Base-by-base conservation (phyloP, 2,329 filamentous ascomycete species). In the Colletotrichum noveboracense region DNA sequence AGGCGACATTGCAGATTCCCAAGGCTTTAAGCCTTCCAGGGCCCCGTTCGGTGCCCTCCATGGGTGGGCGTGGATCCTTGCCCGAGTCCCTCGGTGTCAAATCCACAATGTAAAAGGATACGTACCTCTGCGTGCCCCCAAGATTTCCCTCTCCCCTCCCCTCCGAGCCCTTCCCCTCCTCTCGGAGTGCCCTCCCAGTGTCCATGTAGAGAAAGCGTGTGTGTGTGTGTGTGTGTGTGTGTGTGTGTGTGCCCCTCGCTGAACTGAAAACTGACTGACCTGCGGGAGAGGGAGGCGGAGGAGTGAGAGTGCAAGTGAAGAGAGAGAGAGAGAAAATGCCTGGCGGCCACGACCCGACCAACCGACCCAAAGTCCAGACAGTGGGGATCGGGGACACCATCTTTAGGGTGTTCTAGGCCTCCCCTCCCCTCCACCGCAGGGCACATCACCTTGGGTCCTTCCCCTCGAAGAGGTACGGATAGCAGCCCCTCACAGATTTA, bases 381-480 rank as follows among this genome's bases (percentile, higher is more conserved):
- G 73, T 58, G 70, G 73, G 73, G 73, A 75, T 75, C 70, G 73
- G 64, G 73, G 56, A 75, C 73, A 75, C 73, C 70, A 75, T 75
- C 69, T 73, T 73, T 64, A 65, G 73, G 70, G 64, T 68, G 73
- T 73, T 75, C 73, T 73, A 75, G 73, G 73, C 73, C 69, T 75
- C 43, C 10, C 68, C 28, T 48, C 38, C 43, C 43, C 10, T 21
- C 43, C 18, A 52, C 43, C 43, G 10, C 43, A 48, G 38, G 38
- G 43, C 43, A 21, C 7, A 10, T 52, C 43, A 21, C 7, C n/a
- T 52, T 52, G 43, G 43, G 43, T 52, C 43, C 43, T 52, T 52
- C 43, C 43, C 43, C 43, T 52, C 43, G 43, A 12, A 52, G n/a
- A 21, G 38, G 38, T 48, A 48, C 38, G 38, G 38, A 48, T n/a